Base-by-base conservation (phyloP, 257 asterid genomes). In the Phtheirospermum japonicum region DNA sequence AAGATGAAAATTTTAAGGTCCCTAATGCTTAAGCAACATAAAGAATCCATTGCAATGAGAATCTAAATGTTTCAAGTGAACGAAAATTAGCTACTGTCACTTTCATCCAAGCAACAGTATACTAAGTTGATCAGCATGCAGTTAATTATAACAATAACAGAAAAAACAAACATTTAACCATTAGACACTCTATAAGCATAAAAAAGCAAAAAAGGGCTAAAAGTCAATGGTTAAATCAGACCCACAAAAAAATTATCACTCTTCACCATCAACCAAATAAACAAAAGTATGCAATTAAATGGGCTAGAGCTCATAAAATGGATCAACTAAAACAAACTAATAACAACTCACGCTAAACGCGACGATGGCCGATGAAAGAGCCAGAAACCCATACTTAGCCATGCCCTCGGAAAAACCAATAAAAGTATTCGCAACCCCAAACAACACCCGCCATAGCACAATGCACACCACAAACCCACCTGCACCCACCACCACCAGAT, bases 381-480 rank as follows among this genome's bases (percentile, higher is more conserved):
- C 98, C 59, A 91, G 88, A 46, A 91, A 91, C 19, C 95, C 98
- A 79, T 86, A 91, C 82, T 91, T 83, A 14, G 98, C 96, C 96
- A 91, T 85, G 63, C 98, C 96, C 79, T 91, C 92, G 4, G 98
- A 91, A 53, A 91, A 73, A 18, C 96, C 88, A 59, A 91, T 63
- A 70, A 91, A 85, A 16, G 85, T 73, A 64, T 58, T 80, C 8
- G 98, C 98, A 69, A 91, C 70, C 61, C 96, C 96, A 76, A 85
- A 89, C 82, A 89, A 59, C 65, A 87, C 66, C 84, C 95, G 85
- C 95, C 96, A 93, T 17, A 89, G 90, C 77, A 85, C 59, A 73
- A 89, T 77, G 91, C 97, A 89, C 18, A 79, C 80, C 75, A 80
- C 62, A 68, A 87, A 53, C 48, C 96, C 96, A 17, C 81, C 91